Conservation (phyloP, 345 rosid species). For the Theobroma cacao region DNA sequence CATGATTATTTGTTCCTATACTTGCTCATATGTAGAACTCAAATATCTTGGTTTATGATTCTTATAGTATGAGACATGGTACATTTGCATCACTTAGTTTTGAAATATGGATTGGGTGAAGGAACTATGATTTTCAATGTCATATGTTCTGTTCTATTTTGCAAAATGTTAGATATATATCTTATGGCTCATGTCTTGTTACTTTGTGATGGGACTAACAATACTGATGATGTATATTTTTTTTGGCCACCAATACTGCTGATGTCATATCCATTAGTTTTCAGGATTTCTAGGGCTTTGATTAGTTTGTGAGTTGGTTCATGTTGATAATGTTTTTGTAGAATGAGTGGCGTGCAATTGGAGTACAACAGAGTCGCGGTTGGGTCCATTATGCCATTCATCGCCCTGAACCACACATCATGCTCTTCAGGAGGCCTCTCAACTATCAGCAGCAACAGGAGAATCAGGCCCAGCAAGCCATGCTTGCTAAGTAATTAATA, state of each 20-base stretch:
- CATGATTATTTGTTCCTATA: too few species aligned
- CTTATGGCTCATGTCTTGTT: background rate
- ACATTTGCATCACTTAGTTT: background rate
- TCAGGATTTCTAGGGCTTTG: background rate
- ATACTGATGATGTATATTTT: too few species aligned
- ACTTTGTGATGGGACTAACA: background rate
- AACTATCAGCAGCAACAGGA: conserved; percentile 92
- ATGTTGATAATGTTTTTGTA: conserved; percentile 19
- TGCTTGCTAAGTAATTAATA: conserved; percentile 51
- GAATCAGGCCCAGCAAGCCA: conserved; percentile 55
- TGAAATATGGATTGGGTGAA: background rate
- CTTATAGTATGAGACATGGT: background rate
- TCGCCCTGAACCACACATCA: conserved; percentile 98
- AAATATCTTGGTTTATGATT: background rate
- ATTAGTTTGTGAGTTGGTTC: background rate
- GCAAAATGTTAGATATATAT: background rate
- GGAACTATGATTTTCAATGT: background rate
- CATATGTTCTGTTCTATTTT: background rate
- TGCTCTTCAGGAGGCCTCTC: conserved; percentile 91
- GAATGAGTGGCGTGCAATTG: conserved; percentile 95
- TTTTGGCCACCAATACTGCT: background rate
- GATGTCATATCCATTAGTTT: background rate
- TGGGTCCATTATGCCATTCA: conserved; percentile 96
- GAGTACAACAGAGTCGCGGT: conserved; percentile 97
- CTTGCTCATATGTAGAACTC: background rate